Conservation (phyloP, 2,329 filamentous ascomycete genomes). For the Pleomassaria siparia region DNA sequence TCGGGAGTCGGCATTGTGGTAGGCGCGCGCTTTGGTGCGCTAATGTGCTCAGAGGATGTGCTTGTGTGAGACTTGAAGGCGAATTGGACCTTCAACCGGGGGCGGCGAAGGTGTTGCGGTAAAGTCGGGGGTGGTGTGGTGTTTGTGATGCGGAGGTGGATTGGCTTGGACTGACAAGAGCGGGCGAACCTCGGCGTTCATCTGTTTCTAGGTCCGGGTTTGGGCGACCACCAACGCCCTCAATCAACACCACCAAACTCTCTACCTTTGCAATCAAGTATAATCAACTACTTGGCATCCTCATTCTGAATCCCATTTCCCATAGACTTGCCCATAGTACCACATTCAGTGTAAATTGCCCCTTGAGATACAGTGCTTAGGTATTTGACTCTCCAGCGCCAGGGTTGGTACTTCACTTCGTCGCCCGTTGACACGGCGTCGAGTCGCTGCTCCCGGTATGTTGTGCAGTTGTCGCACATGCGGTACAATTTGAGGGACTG, state of each 20-base stretch:
- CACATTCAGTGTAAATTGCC: constrained; percentile 23
- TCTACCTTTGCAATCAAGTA: constrained; percentile 1
- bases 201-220: background rate
- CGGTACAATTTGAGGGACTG: constrained; percentile 35
- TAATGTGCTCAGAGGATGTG: background rate
- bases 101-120: background rate
- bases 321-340: constrained; percentile 7
- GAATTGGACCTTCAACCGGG: background rate
- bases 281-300: background rate
- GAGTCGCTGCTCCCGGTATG: constrained; percentile 17
- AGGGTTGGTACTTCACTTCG: constrained; percentile 40
- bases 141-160: background rate
- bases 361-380: constrained; percentile 27
- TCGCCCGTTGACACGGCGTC: constrained; percentile 10
- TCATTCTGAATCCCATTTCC: constrained; percentile 18
- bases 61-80: background rate
- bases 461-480: constrained; percentile 37
- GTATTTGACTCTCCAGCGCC: constrained; percentile 47
- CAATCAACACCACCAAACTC: background rate
- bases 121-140: background rate
- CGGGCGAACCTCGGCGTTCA: background rate
- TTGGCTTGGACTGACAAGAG: background rate
- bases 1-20: constrained; percentile 72
- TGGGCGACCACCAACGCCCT: background rate
- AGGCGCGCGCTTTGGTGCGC: constrained; percentile 5